Conservation (phyloP, 306 rosid species). For the Quercus variabilis region DNA sequence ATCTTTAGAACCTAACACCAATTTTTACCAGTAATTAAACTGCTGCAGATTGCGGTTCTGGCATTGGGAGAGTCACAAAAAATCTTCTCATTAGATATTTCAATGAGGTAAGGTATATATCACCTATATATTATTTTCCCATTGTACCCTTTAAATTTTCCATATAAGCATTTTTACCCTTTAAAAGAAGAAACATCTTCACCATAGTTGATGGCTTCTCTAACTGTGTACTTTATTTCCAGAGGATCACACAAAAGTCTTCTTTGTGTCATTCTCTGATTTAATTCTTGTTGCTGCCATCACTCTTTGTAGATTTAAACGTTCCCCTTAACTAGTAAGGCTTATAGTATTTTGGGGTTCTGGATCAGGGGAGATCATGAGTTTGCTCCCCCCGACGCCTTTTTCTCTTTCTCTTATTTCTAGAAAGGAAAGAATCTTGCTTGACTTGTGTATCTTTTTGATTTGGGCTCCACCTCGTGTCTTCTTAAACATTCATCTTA, state of each 20-base stretch:
- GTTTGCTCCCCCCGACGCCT: background rate
- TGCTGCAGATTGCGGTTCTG: constrained; percentile 93
- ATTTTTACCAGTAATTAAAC: constrained; percentile 10
- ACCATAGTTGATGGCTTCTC: too few species aligned
- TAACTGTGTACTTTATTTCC: background rate
- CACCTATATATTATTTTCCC: background rate
- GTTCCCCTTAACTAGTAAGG: background rate
- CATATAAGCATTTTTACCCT: background rate
- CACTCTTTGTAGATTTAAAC: background rate
- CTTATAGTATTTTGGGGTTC: background rate
- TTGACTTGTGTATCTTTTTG: background rate
- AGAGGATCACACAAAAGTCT: background rate
- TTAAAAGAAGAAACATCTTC: too few species aligned
- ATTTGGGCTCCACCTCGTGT: background rate
- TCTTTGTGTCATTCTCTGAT: background rate
- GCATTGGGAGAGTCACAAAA: constrained; percentile 88
- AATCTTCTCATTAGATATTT: constrained; percentile 80
- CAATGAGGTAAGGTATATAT: constrained; percentile 67
- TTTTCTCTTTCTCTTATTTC: background rate
- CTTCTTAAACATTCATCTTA: background rate
- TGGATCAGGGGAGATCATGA: background rate
- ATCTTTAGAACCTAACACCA: background rate
- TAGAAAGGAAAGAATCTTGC: background rate
- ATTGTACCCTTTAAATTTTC: background rate
- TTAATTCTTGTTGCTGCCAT: background rate